phyloP scores from a whole-genome alignment of 495 filamentous ascomycete species.

The Aspergillus avenaceus region DNA sequence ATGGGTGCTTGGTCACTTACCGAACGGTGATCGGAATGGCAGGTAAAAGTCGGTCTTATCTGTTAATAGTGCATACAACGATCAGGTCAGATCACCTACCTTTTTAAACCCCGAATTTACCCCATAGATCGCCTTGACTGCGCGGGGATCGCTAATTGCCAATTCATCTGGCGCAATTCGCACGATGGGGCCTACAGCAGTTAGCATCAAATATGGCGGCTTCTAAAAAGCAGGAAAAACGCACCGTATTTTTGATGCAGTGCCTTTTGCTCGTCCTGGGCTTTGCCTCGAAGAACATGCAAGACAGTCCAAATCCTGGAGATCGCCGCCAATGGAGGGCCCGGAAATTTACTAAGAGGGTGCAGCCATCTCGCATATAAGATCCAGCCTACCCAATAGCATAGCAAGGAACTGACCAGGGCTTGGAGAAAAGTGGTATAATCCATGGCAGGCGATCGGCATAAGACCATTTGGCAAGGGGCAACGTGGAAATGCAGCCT shows the following conservation, averaged over 20 bases:
- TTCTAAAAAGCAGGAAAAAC: background rate
- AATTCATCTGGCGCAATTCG: conserved; percentile 30
- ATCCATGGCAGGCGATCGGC: no score
- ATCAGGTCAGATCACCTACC: background rate
- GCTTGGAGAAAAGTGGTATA: no score
- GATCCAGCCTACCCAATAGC: conserved; percentile 14
- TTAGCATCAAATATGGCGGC: background rate
- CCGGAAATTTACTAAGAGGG: conserved; percentile 10
- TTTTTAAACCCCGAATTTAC: conserved; percentile 15
- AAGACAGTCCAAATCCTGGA: conserved; percentile 11
- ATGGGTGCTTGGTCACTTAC: background rate
- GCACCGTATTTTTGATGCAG: conserved; percentile 20
- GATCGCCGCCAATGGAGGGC: conserved; percentile 9
- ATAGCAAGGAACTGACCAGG: no score
- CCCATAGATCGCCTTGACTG: conserved; percentile 27
- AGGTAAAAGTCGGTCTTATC: conserved; percentile 16
- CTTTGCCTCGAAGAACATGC: conserved; percentile 5
- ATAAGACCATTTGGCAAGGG: no score
- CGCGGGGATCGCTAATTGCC: conserved; percentile 19
- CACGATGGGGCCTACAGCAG: conserved; percentile 13
- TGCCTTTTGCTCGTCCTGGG: conserved; percentile 6
- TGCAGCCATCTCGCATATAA: conserved; percentile 13
- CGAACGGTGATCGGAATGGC: conserved; percentile 9
- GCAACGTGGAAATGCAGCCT: no score
- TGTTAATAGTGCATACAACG: background rate